phyloP scores from a whole-genome alignment of 2,329 filamentous ascomycete genomes.

The Sporothrix curviconia region DNA sequence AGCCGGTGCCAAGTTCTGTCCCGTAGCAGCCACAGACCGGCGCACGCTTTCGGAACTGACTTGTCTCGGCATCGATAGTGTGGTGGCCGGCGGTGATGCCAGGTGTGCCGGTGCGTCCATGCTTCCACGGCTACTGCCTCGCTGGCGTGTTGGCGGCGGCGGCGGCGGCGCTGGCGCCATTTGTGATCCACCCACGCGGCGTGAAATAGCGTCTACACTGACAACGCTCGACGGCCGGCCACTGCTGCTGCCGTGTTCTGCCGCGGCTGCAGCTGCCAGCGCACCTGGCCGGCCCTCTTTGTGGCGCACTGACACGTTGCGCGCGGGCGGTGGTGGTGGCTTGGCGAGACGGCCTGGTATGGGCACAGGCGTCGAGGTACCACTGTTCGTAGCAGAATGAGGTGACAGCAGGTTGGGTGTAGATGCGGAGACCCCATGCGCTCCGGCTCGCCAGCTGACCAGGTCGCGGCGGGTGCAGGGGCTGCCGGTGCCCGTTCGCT shows the following conservation, averaged over 20 bases:
- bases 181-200: slow-evolving; percentile 22
- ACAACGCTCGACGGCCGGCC: slow-evolving; percentile 39
- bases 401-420: too few species aligned
- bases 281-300: slow-evolving; percentile 24
- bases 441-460: too few species aligned
- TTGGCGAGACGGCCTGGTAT: slow-evolving; percentile 19
- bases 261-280: not conserved
- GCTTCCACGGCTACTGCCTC: slow-evolving; percentile 41
- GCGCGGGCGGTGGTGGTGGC: slow-evolving; percentile 30
- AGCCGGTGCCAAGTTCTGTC: slow-evolving; percentile 17
- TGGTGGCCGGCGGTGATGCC: slow-evolving; percentile 9
- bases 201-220: slow-evolving; percentile 33
- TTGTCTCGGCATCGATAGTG: slow-evolving; percentile 22
- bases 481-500: slow-evolving; percentile 9
- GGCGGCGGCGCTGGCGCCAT: too few species aligned
- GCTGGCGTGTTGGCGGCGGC: slow-evolving; percentile 41
- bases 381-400: slow-evolving; percentile 17
- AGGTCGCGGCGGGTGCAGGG: too few species aligned
- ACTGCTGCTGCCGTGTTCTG: slow-evolving; percentile 20
- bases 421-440: too few species aligned
- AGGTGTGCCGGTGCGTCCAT: slow-evolving; percentile 27
- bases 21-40: slow-evolving; percentile 7
- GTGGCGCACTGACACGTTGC: slow-evolving; percentile 26
- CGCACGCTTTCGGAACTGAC: slow-evolving; percentile 27
- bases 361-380: not conserved